Conservation (phyloP, 257 asterid genomes). For the Petunia axillaris region DNA sequence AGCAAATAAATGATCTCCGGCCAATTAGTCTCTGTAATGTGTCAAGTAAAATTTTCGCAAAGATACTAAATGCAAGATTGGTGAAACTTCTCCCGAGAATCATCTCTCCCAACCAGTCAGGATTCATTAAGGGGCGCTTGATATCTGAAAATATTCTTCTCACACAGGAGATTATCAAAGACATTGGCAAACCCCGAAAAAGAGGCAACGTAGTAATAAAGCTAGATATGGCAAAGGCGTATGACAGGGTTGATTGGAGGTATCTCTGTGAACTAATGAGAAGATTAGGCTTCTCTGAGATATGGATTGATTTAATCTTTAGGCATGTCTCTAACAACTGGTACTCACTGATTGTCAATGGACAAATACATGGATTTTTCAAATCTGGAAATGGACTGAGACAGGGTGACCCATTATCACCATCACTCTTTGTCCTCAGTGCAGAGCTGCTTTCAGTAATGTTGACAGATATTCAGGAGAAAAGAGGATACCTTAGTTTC, state of each 20-base stretch:
- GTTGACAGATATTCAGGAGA: neutral
- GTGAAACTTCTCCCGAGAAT: neutral
- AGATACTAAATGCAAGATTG: neutral
- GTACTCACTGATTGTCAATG: neutral
- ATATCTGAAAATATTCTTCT: neutral
- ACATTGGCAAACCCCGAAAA: neutral
- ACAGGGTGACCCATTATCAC: neutral
- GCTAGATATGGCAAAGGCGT: neutral
- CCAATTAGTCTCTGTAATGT: neutral
- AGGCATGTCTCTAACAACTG: no score
- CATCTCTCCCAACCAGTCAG: neutral
- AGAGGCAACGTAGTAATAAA: neutral
- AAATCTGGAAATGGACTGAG: neutral
- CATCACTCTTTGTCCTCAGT: neutral
- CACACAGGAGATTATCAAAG: neutral
- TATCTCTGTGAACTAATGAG: neutral
- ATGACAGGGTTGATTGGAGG: neutral
- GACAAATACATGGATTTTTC: neutral
- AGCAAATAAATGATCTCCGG: neutral
- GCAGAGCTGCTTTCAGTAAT: neutral
- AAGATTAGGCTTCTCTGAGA: neutral
- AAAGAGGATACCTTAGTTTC: neutral
- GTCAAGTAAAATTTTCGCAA: neutral
- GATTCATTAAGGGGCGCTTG: neutral
- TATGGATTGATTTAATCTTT: neutral